Evolutionary conservation across 345 rosid genomes (phyloP).

Genomic region (Rubroshorea leprosula): DNA sequence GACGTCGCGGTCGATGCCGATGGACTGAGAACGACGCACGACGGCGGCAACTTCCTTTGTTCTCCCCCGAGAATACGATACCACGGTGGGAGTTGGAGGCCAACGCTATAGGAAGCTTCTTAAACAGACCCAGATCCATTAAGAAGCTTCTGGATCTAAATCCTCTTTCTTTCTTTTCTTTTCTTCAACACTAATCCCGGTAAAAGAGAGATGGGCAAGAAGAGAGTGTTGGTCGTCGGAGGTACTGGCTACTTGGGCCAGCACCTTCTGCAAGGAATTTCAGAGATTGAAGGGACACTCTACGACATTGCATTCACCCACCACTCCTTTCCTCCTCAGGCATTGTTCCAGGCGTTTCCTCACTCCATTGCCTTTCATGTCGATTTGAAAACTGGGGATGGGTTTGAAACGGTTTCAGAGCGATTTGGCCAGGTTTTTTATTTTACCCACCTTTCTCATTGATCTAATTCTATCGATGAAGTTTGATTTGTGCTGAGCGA

Average conservation of each 20-base stretch:
- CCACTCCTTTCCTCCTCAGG: constrained; percentile 44
- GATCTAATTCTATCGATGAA: neutral
- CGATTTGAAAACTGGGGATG: constrained; percentile 58
- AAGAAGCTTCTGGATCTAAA: neutral
- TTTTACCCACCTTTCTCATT: neutral
- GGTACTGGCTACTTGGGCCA: constrained; percentile 93
- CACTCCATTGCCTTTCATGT: constrained; percentile 44
- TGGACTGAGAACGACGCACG: neutral
- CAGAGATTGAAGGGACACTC: constrained; percentile 26
- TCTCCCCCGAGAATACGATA: neutral
- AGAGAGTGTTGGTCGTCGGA: constrained; percentile 67
- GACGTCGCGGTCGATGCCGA: neutral
- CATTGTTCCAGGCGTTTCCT: constrained; percentile 52
- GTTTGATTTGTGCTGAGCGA: neutral
- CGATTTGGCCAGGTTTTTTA: constrained; percentile 68
- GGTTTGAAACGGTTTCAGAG: constrained; percentile 44
- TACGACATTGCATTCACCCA: constrained; percentile 59
- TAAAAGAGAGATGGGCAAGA: constrained; percentile 30
- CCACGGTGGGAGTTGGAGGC: neutral
- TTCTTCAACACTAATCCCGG: too few species aligned
- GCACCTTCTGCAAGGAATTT: constrained; percentile 57
- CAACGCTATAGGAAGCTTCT: neutral
- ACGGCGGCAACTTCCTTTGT: constrained; percentile 3
- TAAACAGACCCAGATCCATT: neutral
- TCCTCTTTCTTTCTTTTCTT: neutral